Conservation (phyloP, 2,329 filamentous ascomycete genomes). For the Alternaria postmessia region DNA sequence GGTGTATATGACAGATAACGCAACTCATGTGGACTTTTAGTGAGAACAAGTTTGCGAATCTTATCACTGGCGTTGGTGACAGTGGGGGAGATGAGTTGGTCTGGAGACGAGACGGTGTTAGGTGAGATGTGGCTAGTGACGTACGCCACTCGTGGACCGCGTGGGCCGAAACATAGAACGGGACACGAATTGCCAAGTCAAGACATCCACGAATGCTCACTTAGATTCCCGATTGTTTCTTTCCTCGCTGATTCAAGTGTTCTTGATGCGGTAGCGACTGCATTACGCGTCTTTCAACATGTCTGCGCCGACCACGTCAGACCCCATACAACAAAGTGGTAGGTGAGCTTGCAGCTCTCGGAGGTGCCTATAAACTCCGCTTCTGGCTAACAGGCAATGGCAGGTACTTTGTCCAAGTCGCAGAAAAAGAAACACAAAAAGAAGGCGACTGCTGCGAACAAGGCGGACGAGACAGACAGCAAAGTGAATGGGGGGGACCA, state of each 20-base stretch:
- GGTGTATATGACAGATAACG: neutral
- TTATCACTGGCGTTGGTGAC: neutral
- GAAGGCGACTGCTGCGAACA: conserved; percentile 38
- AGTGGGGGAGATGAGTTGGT: neutral
- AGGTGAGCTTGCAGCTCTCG: conserved; percentile 41
- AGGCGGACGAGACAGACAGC: conserved; percentile 36
- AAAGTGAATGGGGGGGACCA: conserved; percentile 40
- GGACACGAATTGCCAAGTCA: conserved; percentile 50
- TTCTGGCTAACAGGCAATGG: conserved; percentile 25
- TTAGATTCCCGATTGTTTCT: conserved; percentile 21
- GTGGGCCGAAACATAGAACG: conserved; percentile 39
- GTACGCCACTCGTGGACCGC: conserved; percentile 31
- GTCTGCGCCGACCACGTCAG: conserved; percentile 38
- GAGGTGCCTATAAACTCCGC: conserved; percentile 22
- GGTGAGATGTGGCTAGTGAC: conserved; percentile 34
- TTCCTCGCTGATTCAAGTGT: neutral
- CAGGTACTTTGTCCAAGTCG: conserved; percentile 46
- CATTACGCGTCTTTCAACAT: conserved; percentile 30
- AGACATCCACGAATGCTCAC: conserved; percentile 37
- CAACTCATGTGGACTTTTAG: neutral
- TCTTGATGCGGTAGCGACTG: conserved; percentile 17
- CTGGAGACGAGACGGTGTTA: neutral
- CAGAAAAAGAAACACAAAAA: conserved; percentile 54
- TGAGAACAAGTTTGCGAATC: neutral
- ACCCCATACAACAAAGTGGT: conserved; percentile 47